Conservation (phyloP, 208 protist species). For the Trypanosoma caninum region DNA sequence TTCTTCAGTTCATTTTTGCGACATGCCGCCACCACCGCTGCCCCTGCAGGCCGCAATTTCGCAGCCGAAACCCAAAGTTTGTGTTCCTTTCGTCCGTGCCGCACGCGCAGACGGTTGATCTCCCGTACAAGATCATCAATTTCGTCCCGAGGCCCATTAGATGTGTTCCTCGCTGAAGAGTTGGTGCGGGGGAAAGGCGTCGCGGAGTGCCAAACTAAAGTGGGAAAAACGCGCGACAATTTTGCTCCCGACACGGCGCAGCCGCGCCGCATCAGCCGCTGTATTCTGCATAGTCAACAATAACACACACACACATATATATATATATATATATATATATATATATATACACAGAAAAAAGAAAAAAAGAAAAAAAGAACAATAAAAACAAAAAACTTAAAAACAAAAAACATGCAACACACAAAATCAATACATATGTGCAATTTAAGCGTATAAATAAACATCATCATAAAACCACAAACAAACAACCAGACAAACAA, state of each 20-base stretch:
- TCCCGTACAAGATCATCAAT: slow-evolving; percentile 29
- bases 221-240: background rate
- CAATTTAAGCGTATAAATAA: background rate
- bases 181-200: background rate
- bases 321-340: too few relatives aligned
- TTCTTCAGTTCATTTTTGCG: background rate
- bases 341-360: background rate
- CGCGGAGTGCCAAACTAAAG: background rate
- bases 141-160: background rate
- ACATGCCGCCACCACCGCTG: background rate
- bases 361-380: background rate
- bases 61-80: slow-evolving; percentile 16
- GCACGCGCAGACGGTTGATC: slow-evolving; percentile 27
- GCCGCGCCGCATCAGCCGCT: background rate
- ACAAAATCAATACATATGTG: background rate
- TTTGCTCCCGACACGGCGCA: background rate
- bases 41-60: background rate
- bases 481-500: background rate
- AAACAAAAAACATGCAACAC: background rate
- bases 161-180: too few relatives aligned
- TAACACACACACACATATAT: too few relatives aligned
- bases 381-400: background rate
- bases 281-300: background rate
- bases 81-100: slow-evolving; percentile 16
- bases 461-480: background rate